Conservation (phyloP, 2,329 filamentous ascomycete species). For the Emericellopsis atlantica region DNA sequence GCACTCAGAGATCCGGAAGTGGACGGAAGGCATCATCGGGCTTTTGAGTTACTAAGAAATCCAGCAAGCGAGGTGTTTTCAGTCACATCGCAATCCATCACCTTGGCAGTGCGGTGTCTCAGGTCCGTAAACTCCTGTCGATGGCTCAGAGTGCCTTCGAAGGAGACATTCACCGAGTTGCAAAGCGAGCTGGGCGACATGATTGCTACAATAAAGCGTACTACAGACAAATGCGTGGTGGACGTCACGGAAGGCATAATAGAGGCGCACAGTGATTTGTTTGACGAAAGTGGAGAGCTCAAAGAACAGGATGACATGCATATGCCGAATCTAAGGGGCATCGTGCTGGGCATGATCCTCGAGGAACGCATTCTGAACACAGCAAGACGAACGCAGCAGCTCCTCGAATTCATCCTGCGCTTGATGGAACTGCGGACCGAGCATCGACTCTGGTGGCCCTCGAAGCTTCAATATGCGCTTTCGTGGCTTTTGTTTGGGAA, state of each 20-base stretch:
- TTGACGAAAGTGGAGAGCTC: slow-evolving; percentile 25
- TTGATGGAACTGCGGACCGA: slow-evolving; percentile 20
- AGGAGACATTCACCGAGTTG: slow-evolving; percentile 9
- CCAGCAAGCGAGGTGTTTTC: slow-evolving; percentile 14
- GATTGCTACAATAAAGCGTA: slow-evolving; percentile 11
- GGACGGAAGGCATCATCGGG: slow-evolving; percentile 15
- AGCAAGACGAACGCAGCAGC: slow-evolving; percentile 13
- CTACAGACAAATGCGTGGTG: slow-evolving; percentile 11
- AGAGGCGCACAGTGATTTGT: slow-evolving; percentile 23
- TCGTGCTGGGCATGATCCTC: slow-evolving; percentile 32
- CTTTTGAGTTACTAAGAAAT: slow-evolving; percentile 16
- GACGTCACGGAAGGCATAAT: slow-evolving; percentile 27
- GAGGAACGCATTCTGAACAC: slow-evolving; percentile 25
- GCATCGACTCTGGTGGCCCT: slow-evolving; percentile 28
- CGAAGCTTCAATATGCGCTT: slow-evolving; percentile 21
- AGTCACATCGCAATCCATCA: slow-evolving; percentile 10
- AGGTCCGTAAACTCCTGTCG: slow-evolving; percentile 14
- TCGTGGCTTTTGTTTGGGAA: slow-evolving; percentile 21
- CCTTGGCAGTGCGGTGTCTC: slow-evolving; percentile 11
- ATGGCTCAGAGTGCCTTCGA: slow-evolving; percentile 13
- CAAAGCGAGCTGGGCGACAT: slow-evolving; percentile 7
- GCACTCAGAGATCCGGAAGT: slow-evolving; percentile 24
- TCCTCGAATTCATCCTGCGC: slow-evolving; percentile 21
- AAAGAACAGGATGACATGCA: slow-evolving; percentile 11
- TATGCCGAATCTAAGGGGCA: slow-evolving; percentile 18